Evolutionary conservation across 2,329 filamentous ascomycete genomes (phyloP).

Genomic region (Hymenotorrendiella dingleyae): DNA sequence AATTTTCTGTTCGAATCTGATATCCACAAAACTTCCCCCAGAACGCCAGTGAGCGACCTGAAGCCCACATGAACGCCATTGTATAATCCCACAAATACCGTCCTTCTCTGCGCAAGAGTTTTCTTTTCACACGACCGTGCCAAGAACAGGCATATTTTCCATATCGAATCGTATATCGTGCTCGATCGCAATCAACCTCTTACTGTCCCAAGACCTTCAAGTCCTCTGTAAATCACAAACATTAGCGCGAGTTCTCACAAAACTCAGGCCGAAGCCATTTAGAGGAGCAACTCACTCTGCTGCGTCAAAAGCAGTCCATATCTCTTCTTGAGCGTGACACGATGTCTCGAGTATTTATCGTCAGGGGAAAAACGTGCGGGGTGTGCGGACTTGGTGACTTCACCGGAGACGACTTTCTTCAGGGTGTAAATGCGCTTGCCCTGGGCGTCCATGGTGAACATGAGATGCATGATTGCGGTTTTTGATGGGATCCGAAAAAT

Average conservation of each 20-base stretch:
- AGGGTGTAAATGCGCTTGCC: conserved; percentile 94
- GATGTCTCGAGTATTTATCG: conserved; percentile 96
- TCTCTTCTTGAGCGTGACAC: conserved; percentile 90
- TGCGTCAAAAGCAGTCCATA: conserved; percentile 85
- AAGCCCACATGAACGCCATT: neutral
- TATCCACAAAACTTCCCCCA: neutral
- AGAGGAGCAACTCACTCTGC: conserved; percentile 44
- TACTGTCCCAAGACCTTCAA: conserved; percentile 39
- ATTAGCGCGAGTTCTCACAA: neutral
- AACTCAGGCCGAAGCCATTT: too few species aligned
- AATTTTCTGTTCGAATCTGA: neutral
- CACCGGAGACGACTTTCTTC: conserved; percentile 77
- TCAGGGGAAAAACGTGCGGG: conserved; percentile 95
- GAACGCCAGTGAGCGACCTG: neutral
- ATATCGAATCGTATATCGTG: too few species aligned
- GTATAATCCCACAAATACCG: conserved; percentile 11
- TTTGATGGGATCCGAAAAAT: neutral
- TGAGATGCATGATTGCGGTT: conserved; percentile 54
- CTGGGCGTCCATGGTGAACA: conserved; percentile 77
- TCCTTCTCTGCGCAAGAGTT: too few species aligned
- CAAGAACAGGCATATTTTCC: too few species aligned
- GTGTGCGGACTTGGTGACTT: conserved; percentile 93
- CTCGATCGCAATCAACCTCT: neutral
- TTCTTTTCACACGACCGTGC: too few species aligned
- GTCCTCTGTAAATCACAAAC: conserved; percentile 32